Percentiles rank a stretch among this genome's conserved stretches.
These are phyloP conservation scores for Trichoderma sp. DNA, from an alignment of 2,329 filamentous ascomycete species.

Conservation along the genomic window DNA sequence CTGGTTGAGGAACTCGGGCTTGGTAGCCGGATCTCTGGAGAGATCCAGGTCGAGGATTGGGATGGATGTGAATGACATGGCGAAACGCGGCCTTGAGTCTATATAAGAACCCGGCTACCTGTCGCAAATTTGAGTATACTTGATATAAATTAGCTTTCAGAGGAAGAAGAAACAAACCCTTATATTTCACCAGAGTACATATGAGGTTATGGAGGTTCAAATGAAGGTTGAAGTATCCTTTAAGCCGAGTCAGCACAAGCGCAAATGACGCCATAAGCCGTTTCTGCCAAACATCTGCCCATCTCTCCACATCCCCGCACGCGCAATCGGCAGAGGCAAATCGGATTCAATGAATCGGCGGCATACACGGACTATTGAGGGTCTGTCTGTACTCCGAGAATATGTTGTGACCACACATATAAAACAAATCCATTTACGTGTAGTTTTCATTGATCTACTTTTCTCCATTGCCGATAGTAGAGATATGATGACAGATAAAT, in stretches of 20 bases:
- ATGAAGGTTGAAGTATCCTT: background rate
- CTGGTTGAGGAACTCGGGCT: slow-evolving; percentile 67
- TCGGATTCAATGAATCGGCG: background rate
- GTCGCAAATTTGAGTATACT: background rate
- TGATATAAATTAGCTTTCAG: background rate
- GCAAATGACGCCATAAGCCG: background rate
- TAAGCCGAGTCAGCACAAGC: background rate
- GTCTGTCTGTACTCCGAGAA: background rate
- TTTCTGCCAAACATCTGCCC: background rate
- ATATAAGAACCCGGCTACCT: background rate
- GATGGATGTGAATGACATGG: slow-evolving; percentile 66
- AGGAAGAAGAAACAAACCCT: background rate
- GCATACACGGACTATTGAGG: background rate
- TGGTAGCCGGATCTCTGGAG: slow-evolving; percentile 61
- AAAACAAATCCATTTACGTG: background rate
- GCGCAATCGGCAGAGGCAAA: background rate
- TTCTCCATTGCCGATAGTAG: background rate
- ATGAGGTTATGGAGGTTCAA: background rate
- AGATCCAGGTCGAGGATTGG: slow-evolving; percentile 74
- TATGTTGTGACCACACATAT: background rate
- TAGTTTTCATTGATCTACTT: background rate
- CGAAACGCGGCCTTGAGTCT: background rate
- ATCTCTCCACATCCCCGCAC: background rate
- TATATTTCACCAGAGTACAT: background rate
- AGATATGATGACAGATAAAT: background rate